Evolutionary conservation across 345 rosid genomes (phyloP), one percentile per base, ranked within the genome.

Genomic region (Salix exigua): DNA sequence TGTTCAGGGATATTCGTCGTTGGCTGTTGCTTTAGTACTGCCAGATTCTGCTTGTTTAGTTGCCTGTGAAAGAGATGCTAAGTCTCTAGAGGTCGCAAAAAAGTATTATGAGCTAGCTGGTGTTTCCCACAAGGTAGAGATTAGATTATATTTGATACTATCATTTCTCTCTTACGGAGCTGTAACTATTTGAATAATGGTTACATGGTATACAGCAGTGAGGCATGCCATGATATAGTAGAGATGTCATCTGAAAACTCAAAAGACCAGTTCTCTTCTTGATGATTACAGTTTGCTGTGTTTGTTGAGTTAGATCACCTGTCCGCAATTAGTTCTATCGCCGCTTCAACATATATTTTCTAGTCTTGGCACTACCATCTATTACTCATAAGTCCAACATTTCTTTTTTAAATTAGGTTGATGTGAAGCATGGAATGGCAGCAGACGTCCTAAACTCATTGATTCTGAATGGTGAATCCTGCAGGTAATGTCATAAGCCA

Each of bases 1-100:
- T 14, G 46, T 65, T 71, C 79, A 93, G 99, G 99, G 97, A 28
- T 93, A 91, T 85, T 93, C 99, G 18, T 95, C 99, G 6, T 82
- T 95, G 89, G 94, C 99, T 63, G 74, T 95, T 82, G 99, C 97
- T 58, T 87, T 93, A 73, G 94, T 58, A 68, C 79, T 95, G 40
- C 96, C 97, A 0, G 93, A 90, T 81, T 88, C 94, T 0, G 97
- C 97, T 72, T 74, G 82, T 85, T 83, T 95, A 63, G 94, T 93
- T 88, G 94, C 99, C 38, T 91, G 97, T 81, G 99, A 95, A 81
- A 90, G 94, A 77, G 99, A 92, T 81, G 87, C 83, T 62, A 83
- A 75, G 65, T 82, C 89, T 79, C 93, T 95, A 23, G 91, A 85
- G 71, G 88, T 95, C 75, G 99, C 99, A 33, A 87, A 84, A 76